These are phyloP conservation scores for Tylopilus balloui DNA, from an alignment of 768 basidiomycete genomes.

Conservation along the genomic window DNA sequence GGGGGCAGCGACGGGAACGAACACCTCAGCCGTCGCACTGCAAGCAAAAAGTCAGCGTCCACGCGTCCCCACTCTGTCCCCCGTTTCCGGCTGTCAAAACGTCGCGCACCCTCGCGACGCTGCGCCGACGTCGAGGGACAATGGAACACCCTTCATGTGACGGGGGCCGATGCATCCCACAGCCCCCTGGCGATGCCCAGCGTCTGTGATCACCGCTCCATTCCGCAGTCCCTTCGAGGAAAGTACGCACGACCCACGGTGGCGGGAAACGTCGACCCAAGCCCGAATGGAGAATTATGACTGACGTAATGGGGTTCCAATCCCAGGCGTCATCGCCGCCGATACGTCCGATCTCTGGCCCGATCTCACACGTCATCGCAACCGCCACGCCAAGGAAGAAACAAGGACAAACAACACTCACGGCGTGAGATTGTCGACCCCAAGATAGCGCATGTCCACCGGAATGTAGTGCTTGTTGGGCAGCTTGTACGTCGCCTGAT, in stretches of 20 bases:
- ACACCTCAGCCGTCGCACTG: constrained; percentile 80
- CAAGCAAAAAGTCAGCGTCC: constrained; percentile 16
- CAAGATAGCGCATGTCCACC: constrained; percentile 74
- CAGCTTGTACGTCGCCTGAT: constrained; percentile 62
- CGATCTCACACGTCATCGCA: constrained; percentile 20
- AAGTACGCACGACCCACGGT: too few relatives aligned
- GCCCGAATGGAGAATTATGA: not conserved
- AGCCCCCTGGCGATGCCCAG: constrained; percentile 9
- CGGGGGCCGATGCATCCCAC: not conserved
- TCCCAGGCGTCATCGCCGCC: constrained; percentile 29
- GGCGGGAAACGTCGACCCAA: constrained; percentile 3
- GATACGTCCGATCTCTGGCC: not conserved
- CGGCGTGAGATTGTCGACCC: constrained; percentile 67
- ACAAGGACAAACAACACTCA: constrained; percentile 32
- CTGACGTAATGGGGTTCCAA: constrained; percentile 21
- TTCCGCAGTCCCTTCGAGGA: too few relatives aligned
- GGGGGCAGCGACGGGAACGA: constrained; percentile 80
- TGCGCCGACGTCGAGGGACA: not conserved
- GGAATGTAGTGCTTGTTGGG: constrained; percentile 97
- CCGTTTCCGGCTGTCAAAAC: constrained; percentile 18
- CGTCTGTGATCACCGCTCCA: too few relatives aligned
- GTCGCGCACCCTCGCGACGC: not conserved
- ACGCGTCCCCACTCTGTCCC: too few relatives aligned
- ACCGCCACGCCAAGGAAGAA: not conserved
- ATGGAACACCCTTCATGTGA: constrained; percentile 3